Base-by-base conservation (phyloP, 2,329 filamentous ascomycete species). In the Colletotrichum sp. region DNA sequence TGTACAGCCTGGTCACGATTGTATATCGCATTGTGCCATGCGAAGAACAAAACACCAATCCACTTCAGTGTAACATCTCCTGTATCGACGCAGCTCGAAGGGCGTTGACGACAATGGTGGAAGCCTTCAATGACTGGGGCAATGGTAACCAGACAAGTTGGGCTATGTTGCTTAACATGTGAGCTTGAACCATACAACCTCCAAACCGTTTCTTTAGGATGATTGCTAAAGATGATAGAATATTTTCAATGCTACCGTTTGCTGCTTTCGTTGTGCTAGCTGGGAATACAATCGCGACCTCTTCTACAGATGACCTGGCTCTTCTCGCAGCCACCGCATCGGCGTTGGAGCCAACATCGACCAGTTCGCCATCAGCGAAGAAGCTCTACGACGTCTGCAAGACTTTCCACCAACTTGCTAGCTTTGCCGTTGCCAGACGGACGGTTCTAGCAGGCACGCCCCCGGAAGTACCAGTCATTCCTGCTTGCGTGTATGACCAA, bases 141-240 rank as follows among this genome's bases (percentile, higher is more conserved):
- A 16, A 27, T 8, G 36, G 18, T 11, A 63, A 54, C 4, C 43
- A 51, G 8, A 67, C 33, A 2, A 21, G 55, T 12, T 72, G 43
- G 38, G 18, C 69, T 2, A 51, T 72, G 69, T 4, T 67, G 57
- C 38, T 72, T 8, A 72, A 67, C 33, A 62, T 72, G 69, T 63
- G 24, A 24, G 63, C 27, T 7, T 16, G 7, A 24, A 8, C 38
- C 6, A 16, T 43, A 18, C 3, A 12, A 6, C 6, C 24, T 33
- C 15, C 3, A 9, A 6, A 33, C 1, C 0, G 18, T 16, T 16
- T 9, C 12, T 21, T 16, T 0, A 54, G 21, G 2, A 24, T 3
- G 3, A 24, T 29, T 55, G 8, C 51, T 55, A n/a, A 47, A 47
- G 4, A 27, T 2, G 21, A 34, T 12, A 66, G 63, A 21, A 66